phyloP scores from a whole-genome alignment of 371 early-diverging fungal genomes.

The Mortierella sp. region DNA sequence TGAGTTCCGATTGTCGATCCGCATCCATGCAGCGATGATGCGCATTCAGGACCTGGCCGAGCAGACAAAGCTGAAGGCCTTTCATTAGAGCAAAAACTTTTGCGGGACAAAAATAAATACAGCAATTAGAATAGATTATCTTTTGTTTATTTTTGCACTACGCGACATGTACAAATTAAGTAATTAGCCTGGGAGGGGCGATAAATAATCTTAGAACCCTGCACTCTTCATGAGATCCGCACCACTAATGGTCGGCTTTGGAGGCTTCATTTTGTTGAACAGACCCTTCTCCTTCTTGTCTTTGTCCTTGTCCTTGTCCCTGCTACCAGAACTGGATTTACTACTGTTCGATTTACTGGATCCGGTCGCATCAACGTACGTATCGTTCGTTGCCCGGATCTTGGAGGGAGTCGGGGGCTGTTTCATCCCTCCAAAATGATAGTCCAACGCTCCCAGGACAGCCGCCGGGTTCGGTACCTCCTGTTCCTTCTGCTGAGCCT shows the following conservation, averaged over 20 bases:
- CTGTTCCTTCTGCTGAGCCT: slow-evolving; percentile 14
- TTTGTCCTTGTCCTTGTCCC: slow-evolving; percentile 15
- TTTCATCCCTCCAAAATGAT: slow-evolving; percentile 29
- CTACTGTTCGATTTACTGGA: not conserved
- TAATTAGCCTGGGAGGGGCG: no score
- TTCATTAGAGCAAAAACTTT: slow-evolving; percentile 8
- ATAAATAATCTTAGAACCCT: no score
- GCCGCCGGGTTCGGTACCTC: slow-evolving; percentile 5
- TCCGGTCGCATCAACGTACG: not conserved
- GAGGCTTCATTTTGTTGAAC: slow-evolving; percentile 32
- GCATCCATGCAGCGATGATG: slow-evolving; percentile 53
- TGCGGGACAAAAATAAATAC: no score
- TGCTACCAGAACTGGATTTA: not conserved
- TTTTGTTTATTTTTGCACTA: no score
- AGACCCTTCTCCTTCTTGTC: slow-evolving; percentile 19
- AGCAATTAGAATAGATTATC: no score
- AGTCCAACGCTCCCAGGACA: slow-evolving; percentile 26
- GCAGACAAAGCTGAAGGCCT: slow-evolving; percentile 17
- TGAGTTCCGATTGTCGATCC: slow-evolving; percentile 61
- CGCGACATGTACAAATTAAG: no score
- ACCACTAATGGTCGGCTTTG: slow-evolving; percentile 20
- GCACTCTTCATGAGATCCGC: slow-evolving; percentile 47
- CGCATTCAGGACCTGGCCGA: slow-evolving; percentile 31
- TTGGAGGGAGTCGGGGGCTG: not conserved
- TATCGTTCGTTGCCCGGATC: not conserved